Conservation (phyloP, 2,329 filamentous ascomycete genomes). For the Ophiostoma ips region DNA sequence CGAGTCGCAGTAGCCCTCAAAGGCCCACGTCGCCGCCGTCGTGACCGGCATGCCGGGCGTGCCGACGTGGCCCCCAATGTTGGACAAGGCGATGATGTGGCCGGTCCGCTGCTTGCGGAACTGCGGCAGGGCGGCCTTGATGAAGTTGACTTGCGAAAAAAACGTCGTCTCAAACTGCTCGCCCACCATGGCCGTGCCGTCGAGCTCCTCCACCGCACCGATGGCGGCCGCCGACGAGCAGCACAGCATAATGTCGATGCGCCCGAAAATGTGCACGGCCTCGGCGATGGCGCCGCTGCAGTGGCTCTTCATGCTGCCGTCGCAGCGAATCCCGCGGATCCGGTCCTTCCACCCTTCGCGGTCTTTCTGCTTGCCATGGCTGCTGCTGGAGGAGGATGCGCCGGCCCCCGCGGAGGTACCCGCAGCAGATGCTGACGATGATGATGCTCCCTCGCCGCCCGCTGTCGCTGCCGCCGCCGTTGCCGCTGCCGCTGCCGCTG, state of each 20-base stretch:
- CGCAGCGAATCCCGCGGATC: constrained; percentile 51
- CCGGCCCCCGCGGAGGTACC: too few relatives aligned
- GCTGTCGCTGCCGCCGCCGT: too few relatives aligned
- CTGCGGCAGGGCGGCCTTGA: constrained; percentile 71
- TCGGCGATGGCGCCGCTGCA: constrained; percentile 81
- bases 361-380: constrained; percentile 41
- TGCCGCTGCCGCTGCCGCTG: too few relatives aligned
- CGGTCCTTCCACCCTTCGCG: constrained; percentile 70
- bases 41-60: constrained; percentile 86
- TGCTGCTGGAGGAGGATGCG: constrained; percentile 21
- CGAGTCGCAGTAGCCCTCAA: constrained; percentile 92
- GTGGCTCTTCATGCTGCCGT: constrained; percentile 49
- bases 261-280: constrained; percentile 69
- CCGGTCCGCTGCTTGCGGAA: constrained; percentile 71
- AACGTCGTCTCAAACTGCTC: constrained; percentile 93
- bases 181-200: constrained; percentile 47
- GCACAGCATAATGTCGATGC: constrained; percentile 80
- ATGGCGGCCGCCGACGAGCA: constrained; percentile 82
- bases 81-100: constrained; percentile 80
- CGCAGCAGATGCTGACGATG: too few relatives aligned
- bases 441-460: too few relatives aligned
- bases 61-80: constrained; percentile 82
- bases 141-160: constrained; percentile 91
- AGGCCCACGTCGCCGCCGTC: constrained; percentile 83
- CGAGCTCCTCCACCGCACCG: constrained; percentile 78